Evolutionary conservation across 2,329 filamentous ascomycete species (phyloP).

Genomic region (Whalleya microplaca): DNA sequence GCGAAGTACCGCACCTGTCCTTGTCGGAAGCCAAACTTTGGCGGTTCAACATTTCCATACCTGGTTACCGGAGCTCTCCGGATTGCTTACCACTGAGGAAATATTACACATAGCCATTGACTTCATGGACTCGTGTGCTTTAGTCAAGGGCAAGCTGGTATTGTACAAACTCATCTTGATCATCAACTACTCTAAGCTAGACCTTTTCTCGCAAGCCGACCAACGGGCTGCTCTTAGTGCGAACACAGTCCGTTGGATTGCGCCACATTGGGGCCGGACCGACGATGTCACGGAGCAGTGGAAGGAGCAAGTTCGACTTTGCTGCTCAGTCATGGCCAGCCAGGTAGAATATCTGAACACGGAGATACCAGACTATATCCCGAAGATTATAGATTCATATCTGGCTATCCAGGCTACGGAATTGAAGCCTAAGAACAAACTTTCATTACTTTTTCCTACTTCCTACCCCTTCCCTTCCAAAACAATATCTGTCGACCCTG

Average conservation of each 20-base stretch:
- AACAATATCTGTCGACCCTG: conserved; percentile 58
- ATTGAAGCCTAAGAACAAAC: conserved; percentile 60
- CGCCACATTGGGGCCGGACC: conserved; percentile 86
- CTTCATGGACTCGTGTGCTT: conserved; percentile 88
- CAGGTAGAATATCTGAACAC: conserved; percentile 78
- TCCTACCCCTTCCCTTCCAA: conserved; percentile 87
- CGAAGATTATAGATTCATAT: conserved; percentile 90
- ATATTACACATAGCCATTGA: conserved; percentile 90
- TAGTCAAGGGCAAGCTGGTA: conserved; percentile 87
- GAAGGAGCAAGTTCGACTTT: conserved; percentile 89
- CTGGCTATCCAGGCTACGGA: conserved; percentile 68
- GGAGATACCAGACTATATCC: conserved; percentile 86
- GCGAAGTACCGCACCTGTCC: conserved; percentile 79
- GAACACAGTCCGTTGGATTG: conserved; percentile 88
- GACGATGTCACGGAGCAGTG: conserved; percentile 80
- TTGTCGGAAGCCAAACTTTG: conserved; percentile 93
- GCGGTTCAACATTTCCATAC: conserved; percentile 96
- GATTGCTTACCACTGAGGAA: conserved; percentile 77
- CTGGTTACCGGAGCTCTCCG: conserved; percentile 90
- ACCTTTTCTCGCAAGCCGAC: conserved; percentile 79
- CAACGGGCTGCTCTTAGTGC: conserved; percentile 74
- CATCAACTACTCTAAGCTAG: conserved; percentile 83
- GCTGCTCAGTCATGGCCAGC: conserved; percentile 88
- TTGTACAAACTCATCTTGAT: conserved; percentile 92
- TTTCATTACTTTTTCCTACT: conserved; percentile 89